Base-by-base conservation (phyloP, 1,139 yeast genomes). In the Kodamaea alishanica region DNA sequence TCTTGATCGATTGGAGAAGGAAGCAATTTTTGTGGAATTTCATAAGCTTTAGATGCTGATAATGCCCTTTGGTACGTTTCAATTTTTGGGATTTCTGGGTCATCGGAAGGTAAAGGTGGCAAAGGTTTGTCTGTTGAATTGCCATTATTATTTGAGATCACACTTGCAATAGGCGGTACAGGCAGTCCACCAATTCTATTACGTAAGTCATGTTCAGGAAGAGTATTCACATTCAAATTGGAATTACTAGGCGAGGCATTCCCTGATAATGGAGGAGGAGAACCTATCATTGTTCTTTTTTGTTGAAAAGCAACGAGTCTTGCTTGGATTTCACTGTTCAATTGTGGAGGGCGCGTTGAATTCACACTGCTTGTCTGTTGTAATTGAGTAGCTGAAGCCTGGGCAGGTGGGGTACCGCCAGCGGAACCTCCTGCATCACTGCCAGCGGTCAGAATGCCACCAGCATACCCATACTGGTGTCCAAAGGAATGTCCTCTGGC, bases 271-370 rank as follows among this genome's bases (percentile, higher is more conserved):
- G 61, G 49, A 4, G 53, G 52, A 11, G 65, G 54, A 32, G 63
- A 44, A 35, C 37, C 39, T 28, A 45, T 34, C 43, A 68, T 66
- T 24, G 75, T 68, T 47, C 88, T 66, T 53, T 77, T 78, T 47
- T 81, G 84, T 55, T 84, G 92, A 49, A 84, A 82, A 0, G 90
- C 90, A 60, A 82, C 63, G 35, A 85, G 69, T 47, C 88, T 67
- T 1, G 92, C 94, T 59, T 84, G 92, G 39, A 84, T 73, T 47
- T 81, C 87, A 9, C 86, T 79, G 55, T 75, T 82, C 15, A 70
- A 47, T 37, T 62, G 70, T 7, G 65, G 52, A 26, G 55, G 48
- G 3, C 44, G 37, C 4, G 35, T 32, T 9, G 30, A 24, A 8
- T 10, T 32, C 3, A 28, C 35, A 15, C 32, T 30, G 3, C 32